phyloP scores from a whole-genome alignment of 2,329 filamentous ascomycete species.

The Fusarium chlamydosporum region DNA sequence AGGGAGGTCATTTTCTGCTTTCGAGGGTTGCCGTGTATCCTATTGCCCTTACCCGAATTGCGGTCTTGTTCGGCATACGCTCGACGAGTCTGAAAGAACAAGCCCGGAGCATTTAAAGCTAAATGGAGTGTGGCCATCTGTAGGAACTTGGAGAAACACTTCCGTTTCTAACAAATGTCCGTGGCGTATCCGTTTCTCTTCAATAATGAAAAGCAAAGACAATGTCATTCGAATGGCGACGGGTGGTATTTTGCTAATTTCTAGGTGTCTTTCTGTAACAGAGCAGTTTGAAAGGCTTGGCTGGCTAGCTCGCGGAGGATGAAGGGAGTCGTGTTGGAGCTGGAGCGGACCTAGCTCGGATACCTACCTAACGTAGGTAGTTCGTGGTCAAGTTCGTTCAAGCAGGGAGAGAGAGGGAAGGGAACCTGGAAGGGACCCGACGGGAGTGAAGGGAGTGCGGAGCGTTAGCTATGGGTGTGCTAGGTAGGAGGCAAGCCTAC shows the following conservation, averaged over 20 bases:
- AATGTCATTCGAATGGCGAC: slow-evolving; percentile 9
- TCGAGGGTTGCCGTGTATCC: neutral
- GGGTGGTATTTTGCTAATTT: slow-evolving; percentile 18
- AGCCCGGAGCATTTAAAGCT: slow-evolving; percentile 3
- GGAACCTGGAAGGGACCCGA: neutral
- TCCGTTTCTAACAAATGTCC: slow-evolving; percentile 20
- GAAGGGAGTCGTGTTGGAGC: slow-evolving; percentile 29
- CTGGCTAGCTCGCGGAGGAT: slow-evolving; percentile 7
- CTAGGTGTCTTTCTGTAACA: neutral
- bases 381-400: slow-evolving; percentile 1
- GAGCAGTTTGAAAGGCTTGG: neutral
- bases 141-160: neutral
- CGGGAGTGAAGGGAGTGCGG: slow-evolving; percentile 24
- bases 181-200: slow-evolving; percentile 25
- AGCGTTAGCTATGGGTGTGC: slow-evolving; percentile 33
- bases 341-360: neutral
- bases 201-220: slow-evolving; percentile 25
- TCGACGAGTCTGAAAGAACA: neutral
- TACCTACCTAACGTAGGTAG: neutral
- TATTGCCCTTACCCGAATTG: neutral
- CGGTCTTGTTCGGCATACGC: neutral
- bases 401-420: slow-evolving; percentile 22
- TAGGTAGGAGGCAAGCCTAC: slow-evolving; percentile 27
- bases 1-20: neutral
- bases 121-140: slow-evolving; percentile 17